Percentiles rank a stretch among this genome's conserved stretches.
These are phyloP conservation scores for Pichia kudriavzevii DNA, from an alignment of 1,139 yeast species.

Conservation along the genomic window DNA sequence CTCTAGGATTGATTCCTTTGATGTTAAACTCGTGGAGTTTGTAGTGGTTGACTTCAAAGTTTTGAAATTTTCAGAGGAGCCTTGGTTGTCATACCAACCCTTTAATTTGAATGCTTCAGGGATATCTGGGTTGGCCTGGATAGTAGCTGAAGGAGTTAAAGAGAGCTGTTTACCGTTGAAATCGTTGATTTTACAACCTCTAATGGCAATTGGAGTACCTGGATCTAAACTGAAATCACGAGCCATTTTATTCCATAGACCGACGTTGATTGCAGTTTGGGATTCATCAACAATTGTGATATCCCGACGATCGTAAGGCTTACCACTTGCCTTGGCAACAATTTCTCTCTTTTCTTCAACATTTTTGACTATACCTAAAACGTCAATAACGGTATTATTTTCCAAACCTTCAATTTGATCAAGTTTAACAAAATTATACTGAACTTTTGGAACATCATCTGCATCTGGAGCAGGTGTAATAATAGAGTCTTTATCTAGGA, in stretches of 20 bases:
- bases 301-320: slow-evolving; percentile 88
- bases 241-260: slow-evolving; percentile 89
- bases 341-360: slow-evolving; percentile 71
- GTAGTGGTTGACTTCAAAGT: slow-evolving; percentile 42
- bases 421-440: slow-evolving; percentile 69
- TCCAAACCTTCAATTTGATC: slow-evolving; percentile 60
- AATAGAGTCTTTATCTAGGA: slow-evolving; percentile 71
- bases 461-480: slow-evolving; percentile 66
- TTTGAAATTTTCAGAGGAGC: slow-evolving; percentile 54
- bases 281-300: slow-evolving; percentile 80
- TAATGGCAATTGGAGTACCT: slow-evolving; percentile 86
- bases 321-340: slow-evolving; percentile 88
- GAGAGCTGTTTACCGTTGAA: slow-evolving; percentile 84
- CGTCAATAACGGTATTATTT: slow-evolving; percentile 70
- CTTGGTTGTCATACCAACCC: slow-evolving; percentile 92
- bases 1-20: slow-evolving; percentile 27
- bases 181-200: slow-evolving; percentile 85
- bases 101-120: slow-evolving; percentile 81
- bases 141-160: slow-evolving; percentile 68
- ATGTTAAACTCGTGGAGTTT: slow-evolving; percentile 26
- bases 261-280: slow-evolving; percentile 66
- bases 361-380: slow-evolving; percentile 75
- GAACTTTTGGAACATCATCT: slow-evolving; percentile 65
- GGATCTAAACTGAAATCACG: slow-evolving; percentile 62
- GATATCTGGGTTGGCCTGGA: slow-evolving; percentile 77